Evolutionary conservation across 2,329 filamentous ascomycete genomes (phyloP), one percentile per base, ranked within the genome.

Genomic region (Emmonsia crescens): DNA sequence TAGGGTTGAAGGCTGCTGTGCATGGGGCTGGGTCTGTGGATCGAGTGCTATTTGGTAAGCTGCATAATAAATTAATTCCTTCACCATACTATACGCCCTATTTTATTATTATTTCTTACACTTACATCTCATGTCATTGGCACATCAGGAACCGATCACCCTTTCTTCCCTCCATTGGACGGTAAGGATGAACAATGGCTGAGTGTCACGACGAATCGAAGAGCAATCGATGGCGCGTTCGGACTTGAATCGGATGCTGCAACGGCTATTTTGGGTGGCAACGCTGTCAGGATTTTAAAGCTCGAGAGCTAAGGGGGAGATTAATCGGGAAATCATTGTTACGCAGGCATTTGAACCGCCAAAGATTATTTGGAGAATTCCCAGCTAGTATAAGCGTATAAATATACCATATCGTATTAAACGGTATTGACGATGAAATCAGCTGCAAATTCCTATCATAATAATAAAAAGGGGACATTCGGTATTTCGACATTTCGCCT

Each of bases 1-100:
- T 81, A 0, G 86, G 85, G 1, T 79, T 83, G 71, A 86, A 87
- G 38, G 83, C 91, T 0, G 91, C 96, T 16, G 83, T 95, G 6
- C 91, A 94, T 73, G 89, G 87, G 0, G 84, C 72, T 1, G 75
- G 70, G 2, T 70, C 72, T 24, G 66, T 70, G 12, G 74, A 76
- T 66, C 71, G 76, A 60, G 68, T 78, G 29, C 67, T 78, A 60
- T 78, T 78, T 59, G 76, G 73, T 76, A 68, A 62, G 67, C 62
- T 51, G 8, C 12, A 46, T 31, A 12, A 46, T 31, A 12, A 24
- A 46, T 46, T 44, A 19, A n/a, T 46, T 21, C 38, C 16, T 44
- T 19, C 6, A 8, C n/a, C 3, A 33, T 21, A 21, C 5, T 55
- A 31, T 57, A 44, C 27, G 14, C 2, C 24, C 5, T 29, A 57